A percentile compares a stretch with the other conserved stretches of the same genome.
Conservation (phyloP, 345 rosid species). For the Lenwebbia sp. region DNA sequence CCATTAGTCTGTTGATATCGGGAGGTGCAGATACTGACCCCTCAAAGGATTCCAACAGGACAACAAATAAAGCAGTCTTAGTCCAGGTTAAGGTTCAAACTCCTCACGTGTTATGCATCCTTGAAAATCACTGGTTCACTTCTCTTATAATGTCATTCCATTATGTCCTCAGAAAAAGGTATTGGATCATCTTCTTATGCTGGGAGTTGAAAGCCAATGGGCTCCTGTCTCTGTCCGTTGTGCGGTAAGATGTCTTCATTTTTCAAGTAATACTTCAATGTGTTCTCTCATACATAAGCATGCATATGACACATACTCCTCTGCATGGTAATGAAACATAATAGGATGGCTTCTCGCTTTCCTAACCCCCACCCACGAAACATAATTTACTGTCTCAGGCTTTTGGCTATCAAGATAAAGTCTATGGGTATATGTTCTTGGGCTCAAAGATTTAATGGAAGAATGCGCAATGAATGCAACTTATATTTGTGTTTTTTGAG, state of each 20-base stretch:
- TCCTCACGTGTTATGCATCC: background rate
- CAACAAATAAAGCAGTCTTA: slow-evolving; percentile 69
- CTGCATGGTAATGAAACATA: background rate
- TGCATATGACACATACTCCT: background rate
- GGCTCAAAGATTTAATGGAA: background rate
- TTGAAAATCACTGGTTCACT: background rate
- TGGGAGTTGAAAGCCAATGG: slow-evolving; percentile 97
- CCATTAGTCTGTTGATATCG: slow-evolving; percentile 67
- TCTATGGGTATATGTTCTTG: background rate
- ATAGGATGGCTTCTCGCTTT: background rate
- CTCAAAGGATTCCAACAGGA: slow-evolving; percentile 66
- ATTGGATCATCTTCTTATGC: slow-evolving; percentile 70
- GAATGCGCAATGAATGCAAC: background rate
- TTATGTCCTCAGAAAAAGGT: slow-evolving; percentile 50
- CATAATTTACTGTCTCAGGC: background rate
- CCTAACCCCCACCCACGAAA: background rate
- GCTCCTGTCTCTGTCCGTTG: slow-evolving; percentile 86
- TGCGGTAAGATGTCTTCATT: slow-evolving; percentile 35
- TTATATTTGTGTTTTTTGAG: background rate
- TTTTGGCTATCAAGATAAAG: background rate
- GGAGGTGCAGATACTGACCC: slow-evolving; percentile 64
- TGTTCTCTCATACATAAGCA: background rate
- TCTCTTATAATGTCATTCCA: slow-evolving; percentile 7
- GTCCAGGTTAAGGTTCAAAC: slow-evolving; percentile 58
- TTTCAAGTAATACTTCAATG: background rate